Percentiles rank a stretch among this genome's conserved stretches.
Conservation (phyloP, 495 filamentous ascomycete species). For the Aspergillus baeticus region DNA sequence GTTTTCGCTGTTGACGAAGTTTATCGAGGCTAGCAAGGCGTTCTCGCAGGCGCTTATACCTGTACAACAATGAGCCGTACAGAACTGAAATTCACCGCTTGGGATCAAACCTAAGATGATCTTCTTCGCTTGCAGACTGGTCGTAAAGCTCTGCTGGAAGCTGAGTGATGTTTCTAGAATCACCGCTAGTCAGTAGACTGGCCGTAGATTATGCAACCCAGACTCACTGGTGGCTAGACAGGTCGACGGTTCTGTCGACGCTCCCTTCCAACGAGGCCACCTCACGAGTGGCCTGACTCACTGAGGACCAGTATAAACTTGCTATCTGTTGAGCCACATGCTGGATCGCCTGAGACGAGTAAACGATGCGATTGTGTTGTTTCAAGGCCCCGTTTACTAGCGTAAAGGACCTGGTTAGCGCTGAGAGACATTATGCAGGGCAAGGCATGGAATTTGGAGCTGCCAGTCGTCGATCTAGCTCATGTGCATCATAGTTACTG, state of each 20-base stretch:
- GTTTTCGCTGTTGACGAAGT: conserved; percentile 50
- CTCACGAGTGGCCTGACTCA: conserved; percentile 45
- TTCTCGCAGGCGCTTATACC: conserved; percentile 55
- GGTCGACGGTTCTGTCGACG: conserved; percentile 43
- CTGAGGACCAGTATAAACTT: conserved; percentile 60
- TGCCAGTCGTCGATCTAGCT: background rate
- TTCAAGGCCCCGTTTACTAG: conserved; percentile 64
- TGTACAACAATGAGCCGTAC: conserved; percentile 37
- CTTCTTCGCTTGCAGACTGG: conserved; percentile 32
- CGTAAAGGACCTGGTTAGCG: conserved; percentile 15
- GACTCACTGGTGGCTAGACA: conserved; percentile 45
- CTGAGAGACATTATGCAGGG: background rate
- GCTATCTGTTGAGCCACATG: conserved; percentile 85
- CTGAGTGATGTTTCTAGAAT: conserved; percentile 42
- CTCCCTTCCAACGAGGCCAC: conserved; percentile 32
- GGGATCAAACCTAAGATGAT: conserved; percentile 32
- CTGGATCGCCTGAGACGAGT: conserved; percentile 70
- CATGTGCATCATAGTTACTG: background rate
- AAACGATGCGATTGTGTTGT: conserved; percentile 69
- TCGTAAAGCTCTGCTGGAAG: conserved; percentile 33
- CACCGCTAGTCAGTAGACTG: conserved; percentile 12
- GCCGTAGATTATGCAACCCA: background rate
- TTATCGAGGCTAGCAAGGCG: conserved; percentile 51
- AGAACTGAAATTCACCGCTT: conserved; percentile 21
- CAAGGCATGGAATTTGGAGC: conserved; percentile 1